Conservation (phyloP, 1,139 yeast genomes). For the Blastobotrys petasosporus region DNA sequence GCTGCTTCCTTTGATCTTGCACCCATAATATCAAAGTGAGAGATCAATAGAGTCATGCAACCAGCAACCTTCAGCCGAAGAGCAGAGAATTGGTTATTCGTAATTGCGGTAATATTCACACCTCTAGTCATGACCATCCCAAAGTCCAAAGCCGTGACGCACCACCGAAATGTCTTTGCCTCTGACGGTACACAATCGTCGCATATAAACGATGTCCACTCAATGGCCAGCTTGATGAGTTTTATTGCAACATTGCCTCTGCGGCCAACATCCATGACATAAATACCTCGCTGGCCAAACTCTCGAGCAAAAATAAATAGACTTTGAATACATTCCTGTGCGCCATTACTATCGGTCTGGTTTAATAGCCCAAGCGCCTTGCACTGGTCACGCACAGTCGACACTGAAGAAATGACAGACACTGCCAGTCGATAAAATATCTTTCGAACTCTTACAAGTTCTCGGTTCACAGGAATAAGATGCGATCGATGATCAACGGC, state of each 20-base stretch:
- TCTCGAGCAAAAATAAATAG: slow-evolving; percentile 79
- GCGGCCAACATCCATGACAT: slow-evolving; percentile 57
- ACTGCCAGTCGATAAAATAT: slow-evolving; percentile 65
- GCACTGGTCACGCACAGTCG: slow-evolving; percentile 44
- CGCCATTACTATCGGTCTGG: slow-evolving; percentile 21
- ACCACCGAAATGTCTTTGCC: slow-evolving; percentile 87
- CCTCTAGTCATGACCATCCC: slow-evolving; percentile 95
- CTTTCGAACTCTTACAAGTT: slow-evolving; percentile 60
- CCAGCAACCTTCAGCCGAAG: slow-evolving; percentile 84
- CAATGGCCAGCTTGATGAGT: slow-evolving; percentile 70
- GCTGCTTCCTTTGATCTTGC: slow-evolving; percentile 88
- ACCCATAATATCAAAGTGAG: slow-evolving; percentile 98
- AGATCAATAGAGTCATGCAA: slow-evolving; percentile 86
- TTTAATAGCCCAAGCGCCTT: slow-evolving; percentile 26
- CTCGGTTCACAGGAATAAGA: slow-evolving; percentile 66
- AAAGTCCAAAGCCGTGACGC: slow-evolving; percentile 91
- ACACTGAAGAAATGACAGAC: slow-evolving; percentile 59
- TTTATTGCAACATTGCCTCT: slow-evolving; percentile 67
- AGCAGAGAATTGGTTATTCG: slow-evolving; percentile 66
- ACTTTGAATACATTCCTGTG: slow-evolving; percentile 73
- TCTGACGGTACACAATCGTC: slow-evolving; percentile 95
- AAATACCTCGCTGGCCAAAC: slow-evolving; percentile 67
- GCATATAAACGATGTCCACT: slow-evolving; percentile 88
- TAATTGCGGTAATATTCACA: slow-evolving; percentile 74
- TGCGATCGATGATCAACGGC: slow-evolving; percentile 63